A percentile compares a stretch with the other conserved stretches of the same genome.
Conservation (phyloP, 352 stramenopile genomes). For the Globisporangium cylindrosporum region DNA sequence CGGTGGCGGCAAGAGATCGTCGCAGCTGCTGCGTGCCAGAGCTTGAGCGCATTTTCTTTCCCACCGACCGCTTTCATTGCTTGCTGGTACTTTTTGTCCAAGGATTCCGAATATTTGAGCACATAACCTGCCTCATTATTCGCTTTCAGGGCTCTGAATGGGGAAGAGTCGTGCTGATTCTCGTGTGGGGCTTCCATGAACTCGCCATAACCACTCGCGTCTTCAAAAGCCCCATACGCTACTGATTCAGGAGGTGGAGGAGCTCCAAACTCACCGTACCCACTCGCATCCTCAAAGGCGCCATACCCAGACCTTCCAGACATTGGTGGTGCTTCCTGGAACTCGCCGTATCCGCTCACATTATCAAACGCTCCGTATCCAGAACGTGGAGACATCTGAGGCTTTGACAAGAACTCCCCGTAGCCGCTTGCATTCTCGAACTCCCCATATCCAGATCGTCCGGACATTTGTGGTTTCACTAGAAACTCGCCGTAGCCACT, state of each 20-base stretch:
- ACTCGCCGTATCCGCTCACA: slow-evolving; percentile 40
- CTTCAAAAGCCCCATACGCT: slow-evolving; percentile 31
- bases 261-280: slow-evolving; percentile 26
- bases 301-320: slow-evolving; percentile 26
- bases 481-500: slow-evolving; percentile 37
- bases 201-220: slow-evolving; percentile 36
- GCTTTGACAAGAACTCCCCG: slow-evolving; percentile 18
- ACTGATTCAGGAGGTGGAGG: slow-evolving; percentile 3
- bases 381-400: slow-evolving; percentile 17
- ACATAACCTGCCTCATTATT: slow-evolving; percentile 2
- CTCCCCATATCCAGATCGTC: slow-evolving; percentile 26
- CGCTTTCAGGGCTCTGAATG: slow-evolving; percentile 6
- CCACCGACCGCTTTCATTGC: slow-evolving; percentile 35
- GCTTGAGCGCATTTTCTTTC: slow-evolving; percentile 22
- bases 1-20: slow-evolving; percentile 41
- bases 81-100: slow-evolving; percentile 40
- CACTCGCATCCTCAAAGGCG: slow-evolving; percentile 29
- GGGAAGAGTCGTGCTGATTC: slow-evolving; percentile 1
- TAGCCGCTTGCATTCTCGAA: slow-evolving; percentile 41
- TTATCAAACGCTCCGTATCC: slow-evolving; percentile 36
- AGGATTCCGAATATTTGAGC: slow-evolving; percentile 21
- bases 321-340: slow-evolving; percentile 7
- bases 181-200: slow-evolving; percentile 27
- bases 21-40: slow-evolving; percentile 34
- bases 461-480: slow-evolving; percentile 8